Conservation (phyloP, 768 basidiomycete genomes). For the Rhodotorula paludigena region DNA sequence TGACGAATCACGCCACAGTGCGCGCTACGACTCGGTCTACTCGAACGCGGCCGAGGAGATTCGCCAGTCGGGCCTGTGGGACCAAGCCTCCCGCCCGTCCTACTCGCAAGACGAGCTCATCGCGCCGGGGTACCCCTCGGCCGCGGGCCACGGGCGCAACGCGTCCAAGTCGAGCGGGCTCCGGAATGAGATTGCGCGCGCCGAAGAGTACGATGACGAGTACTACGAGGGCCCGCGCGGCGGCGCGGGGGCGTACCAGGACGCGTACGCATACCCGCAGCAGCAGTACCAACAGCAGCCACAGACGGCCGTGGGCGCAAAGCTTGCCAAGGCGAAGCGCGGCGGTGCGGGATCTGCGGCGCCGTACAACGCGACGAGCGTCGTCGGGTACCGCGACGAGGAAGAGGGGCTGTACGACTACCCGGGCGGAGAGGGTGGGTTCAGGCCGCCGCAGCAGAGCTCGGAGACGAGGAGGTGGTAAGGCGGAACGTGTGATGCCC, state of each 20-base stretch:
- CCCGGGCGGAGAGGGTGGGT: not conserved
- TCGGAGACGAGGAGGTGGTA: conserved; percentile 1
- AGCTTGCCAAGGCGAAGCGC: conserved; percentile 8
- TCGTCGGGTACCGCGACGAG: conserved; percentile 8
- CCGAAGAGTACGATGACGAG: not conserved
- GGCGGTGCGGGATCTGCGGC: no score
- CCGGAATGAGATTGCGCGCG: conserved; percentile 20
- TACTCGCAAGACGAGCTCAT: not conserved
- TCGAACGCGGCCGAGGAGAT: conserved; percentile 34
- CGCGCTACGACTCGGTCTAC: conserved; percentile 35
- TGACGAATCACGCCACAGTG: conserved; percentile 19
- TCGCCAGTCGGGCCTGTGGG: conserved; percentile 36
- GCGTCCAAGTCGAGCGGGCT: conserved; percentile 3
- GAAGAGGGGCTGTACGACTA: conserved; percentile 2
- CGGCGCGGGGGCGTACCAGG: not conserved
- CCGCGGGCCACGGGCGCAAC: conserved; percentile 1
- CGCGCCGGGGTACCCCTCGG: not conserved
- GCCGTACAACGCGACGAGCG: not conserved
- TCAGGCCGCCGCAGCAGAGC: not conserved
- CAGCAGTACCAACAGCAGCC: no score
- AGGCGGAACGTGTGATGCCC: not conserved
- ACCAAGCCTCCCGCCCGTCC: conserved; percentile 9
- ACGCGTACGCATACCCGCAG: no score
- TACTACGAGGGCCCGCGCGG: not conserved
- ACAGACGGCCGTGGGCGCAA: not conserved